phyloP scores from a whole-genome alignment of 2,329 filamentous ascomycete genomes.

The Trichoderma sp. region DNA sequence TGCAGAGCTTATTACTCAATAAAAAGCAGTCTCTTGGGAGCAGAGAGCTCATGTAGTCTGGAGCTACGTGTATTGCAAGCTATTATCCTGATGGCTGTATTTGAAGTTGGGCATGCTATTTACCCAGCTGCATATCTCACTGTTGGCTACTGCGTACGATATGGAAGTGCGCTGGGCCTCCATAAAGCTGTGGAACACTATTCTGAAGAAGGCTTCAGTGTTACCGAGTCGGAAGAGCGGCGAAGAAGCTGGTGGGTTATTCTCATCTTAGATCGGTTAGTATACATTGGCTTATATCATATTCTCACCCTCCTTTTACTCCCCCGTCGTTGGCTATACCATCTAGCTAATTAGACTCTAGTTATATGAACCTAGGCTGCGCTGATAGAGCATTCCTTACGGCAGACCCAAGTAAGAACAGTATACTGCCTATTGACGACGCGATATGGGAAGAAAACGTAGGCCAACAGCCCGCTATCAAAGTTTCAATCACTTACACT shows the following conservation, averaged over 20 bases:
- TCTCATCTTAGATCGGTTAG: conserved; percentile 5
- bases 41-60: not conserved
- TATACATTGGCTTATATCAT: not conserved
- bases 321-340: not conserved
- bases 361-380: not conserved
- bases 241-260: conserved; percentile 4
- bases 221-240: conserved; percentile 4
- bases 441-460: conserved; percentile 3
- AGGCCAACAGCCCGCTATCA: not conserved
- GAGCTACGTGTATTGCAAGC: conserved; percentile 3
- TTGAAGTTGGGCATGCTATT: conserved; percentile 9
- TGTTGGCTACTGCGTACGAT: conserved; percentile 2
- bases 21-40: not conserved
- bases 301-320: too few species aligned
- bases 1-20: not conserved
- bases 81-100: not conserved
- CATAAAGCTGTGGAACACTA: conserved; percentile 8
- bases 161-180: not conserved
- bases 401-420: not conserved
- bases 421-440: conserved; percentile 9
- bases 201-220: conserved; percentile 5
- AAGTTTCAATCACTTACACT: not conserved
- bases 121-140: conserved; percentile 6
- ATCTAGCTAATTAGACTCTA: not conserved
- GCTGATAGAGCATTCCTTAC: not conserved